Evolutionary conservation across 495 filamentous ascomycete species (phyloP).

Genomic region (Tuber aestivum): DNA sequence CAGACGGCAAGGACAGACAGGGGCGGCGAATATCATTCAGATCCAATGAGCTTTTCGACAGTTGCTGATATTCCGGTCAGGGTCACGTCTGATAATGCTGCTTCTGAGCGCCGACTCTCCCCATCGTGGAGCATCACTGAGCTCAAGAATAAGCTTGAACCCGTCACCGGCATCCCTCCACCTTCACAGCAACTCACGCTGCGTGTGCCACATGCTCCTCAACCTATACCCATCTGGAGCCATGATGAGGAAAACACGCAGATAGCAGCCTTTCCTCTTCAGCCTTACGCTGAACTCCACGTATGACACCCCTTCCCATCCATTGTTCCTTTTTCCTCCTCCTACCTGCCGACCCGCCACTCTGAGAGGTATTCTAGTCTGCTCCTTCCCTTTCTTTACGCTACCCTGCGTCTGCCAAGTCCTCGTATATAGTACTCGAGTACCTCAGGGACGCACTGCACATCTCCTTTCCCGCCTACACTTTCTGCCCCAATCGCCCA

Average conservation of each 20-base stretch:
- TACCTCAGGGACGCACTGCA: background rate
- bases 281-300: constrained; percentile 67
- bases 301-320: constrained; percentile 51
- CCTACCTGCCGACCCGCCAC: constrained; percentile 30
- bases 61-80: constrained; percentile 77
- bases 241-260: constrained; percentile 61
- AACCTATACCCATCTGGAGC: constrained; percentile 55
- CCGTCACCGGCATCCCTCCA: constrained; percentile 86
- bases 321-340: constrained; percentile 18
- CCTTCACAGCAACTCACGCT: constrained; percentile 66
- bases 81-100: constrained; percentile 68
- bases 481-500: constrained; percentile 26
- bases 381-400: constrained; percentile 11
- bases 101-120: constrained; percentile 79
- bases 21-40: constrained; percentile 11
- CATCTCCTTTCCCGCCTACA: constrained; percentile 11
- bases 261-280: constrained; percentile 58
- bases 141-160: constrained; percentile 83
- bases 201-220: constrained; percentile 52
- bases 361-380: constrained; percentile 28
- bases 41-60: constrained; percentile 49
- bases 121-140: constrained; percentile 86
- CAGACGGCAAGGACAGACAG: constrained; percentile 20
- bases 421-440: too few relatives aligned
- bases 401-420: background rate